Evolutionary conservation across 179 eudicot species (phyloP).

Genomic region (Monotropa hypopitys): DNA sequence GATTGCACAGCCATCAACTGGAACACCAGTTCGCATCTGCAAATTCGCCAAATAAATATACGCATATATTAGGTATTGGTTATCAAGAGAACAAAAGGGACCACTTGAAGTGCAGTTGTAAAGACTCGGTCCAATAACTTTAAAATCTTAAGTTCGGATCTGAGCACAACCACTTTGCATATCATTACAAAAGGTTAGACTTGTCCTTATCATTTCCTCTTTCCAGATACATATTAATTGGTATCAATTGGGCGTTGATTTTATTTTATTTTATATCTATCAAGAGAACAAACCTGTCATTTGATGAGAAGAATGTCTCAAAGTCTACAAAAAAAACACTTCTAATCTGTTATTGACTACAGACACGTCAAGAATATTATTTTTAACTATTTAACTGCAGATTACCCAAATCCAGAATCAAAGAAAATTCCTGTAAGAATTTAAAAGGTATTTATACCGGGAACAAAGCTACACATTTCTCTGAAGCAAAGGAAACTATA

Average conservation of each 20-base stretch:
- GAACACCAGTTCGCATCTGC: constrained; percentile 92
- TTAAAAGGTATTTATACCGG: neutral
- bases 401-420: neutral
- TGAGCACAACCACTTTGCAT: no score
- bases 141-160: no score
- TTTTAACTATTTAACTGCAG: neutral
- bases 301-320: neutral
- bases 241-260: no score
- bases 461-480: neutral
- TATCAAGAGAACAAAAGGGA: no score
- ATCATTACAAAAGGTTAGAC: no score
- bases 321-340: neutral
- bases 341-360: neutral
- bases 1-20: constrained; percentile 93
- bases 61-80: neutral
- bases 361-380: neutral
- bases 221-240: no score
- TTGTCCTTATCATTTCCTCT: no score
- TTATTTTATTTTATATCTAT: no score
- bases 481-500: neutral
- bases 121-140: no score
- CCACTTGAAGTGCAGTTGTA: no score
- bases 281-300: neutral
- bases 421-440: neutral
- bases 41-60: constrained; percentile 6